These are phyloP conservation scores for Exsudoporus floridanus DNA, from an alignment of 1,284 basidiomycete genomes.

Conservation along the genomic window DNA sequence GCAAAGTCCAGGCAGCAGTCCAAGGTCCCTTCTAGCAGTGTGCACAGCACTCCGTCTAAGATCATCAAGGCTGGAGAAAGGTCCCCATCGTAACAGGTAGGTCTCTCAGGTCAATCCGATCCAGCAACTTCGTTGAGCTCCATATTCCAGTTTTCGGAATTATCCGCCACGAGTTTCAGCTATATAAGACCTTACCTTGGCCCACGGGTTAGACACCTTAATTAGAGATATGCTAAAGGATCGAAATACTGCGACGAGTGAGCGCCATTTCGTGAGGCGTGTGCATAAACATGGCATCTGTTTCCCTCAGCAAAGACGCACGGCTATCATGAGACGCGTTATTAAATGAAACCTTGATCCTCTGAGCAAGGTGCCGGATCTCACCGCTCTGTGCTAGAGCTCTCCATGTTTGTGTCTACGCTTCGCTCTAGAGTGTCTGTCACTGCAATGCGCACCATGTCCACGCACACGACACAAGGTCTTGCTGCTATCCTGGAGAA, in stretches of 20 bases:
- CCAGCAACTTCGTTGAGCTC: neutral
- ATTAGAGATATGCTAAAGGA: neutral
- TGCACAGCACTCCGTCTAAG: neutral
- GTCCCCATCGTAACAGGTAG: conserved; percentile 7
- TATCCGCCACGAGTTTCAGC: neutral
- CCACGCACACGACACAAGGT: conserved; percentile 47
- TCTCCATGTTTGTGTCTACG: conserved; percentile 18
- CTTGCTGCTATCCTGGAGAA: conserved; percentile 55
- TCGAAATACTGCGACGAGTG: neutral
- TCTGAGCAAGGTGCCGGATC: neutral
- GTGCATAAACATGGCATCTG: neutral
- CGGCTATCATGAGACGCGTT: conserved; percentile 6
- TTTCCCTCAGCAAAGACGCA: neutral
- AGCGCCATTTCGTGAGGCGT: neutral
- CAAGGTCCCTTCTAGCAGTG: conserved; percentile 17
- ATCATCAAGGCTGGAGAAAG: neutral
- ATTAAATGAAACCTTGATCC: neutral
- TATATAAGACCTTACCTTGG: neutral
- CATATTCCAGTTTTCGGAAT: neutral
- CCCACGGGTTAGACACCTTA: neutral
- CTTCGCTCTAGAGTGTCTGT: conserved; percentile 12
- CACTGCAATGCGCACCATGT: conserved; percentile 31
- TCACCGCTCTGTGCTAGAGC: neutral
- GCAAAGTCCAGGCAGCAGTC: conserved; percentile 58
- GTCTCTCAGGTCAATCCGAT: neutral